Conservation (phyloP, 2,329 filamentous ascomycete genomes). For the Penicillium sp. region DNA sequence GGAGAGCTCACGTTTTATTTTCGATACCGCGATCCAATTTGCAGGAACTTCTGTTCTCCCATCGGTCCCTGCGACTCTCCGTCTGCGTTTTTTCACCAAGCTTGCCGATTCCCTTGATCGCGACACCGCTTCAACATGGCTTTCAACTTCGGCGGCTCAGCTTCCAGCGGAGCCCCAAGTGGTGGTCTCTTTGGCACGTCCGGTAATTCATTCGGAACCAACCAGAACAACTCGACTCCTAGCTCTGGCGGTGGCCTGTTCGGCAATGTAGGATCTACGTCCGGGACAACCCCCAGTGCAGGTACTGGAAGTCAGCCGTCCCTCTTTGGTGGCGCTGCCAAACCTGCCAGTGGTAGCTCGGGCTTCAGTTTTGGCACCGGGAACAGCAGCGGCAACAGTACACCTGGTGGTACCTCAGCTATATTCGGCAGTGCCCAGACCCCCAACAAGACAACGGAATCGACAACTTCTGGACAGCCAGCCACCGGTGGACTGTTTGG, state of each 20-base stretch:
- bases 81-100: slow-evolving; percentile 27
- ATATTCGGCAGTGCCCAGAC: slow-evolving; percentile 40
- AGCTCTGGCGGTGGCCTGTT: slow-evolving; percentile 42
- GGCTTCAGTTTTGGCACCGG: slow-evolving; percentile 31
- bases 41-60: slow-evolving; percentile 17
- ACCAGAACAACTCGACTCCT: slow-evolving; percentile 32
- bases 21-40: slow-evolving; percentile 12
- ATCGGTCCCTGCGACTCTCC: slow-evolving; percentile 18
- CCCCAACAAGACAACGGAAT: slow-evolving; percentile 43
- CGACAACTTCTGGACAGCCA: slow-evolving; percentile 36
- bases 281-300: slow-evolving; percentile 33
- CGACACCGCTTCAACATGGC: slow-evolving; percentile 33
- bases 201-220: slow-evolving; percentile 37
- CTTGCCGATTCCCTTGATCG: slow-evolving; percentile 27
- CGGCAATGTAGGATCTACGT: slow-evolving; percentile 45
- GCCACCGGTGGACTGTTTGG: slow-evolving; percentile 39
- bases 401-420: slow-evolving; percentile 10
- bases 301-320: not conserved
- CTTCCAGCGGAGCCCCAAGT: slow-evolving; percentile 39
- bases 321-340: not conserved
- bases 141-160: slow-evolving; percentile 43
- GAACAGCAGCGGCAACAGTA: not conserved
- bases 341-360: slow-evolving; percentile 24
- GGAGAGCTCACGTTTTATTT: slow-evolving; percentile 6
- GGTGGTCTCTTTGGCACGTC: slow-evolving; percentile 41